Base-by-base conservation (phyloP, 2,329 filamentous ascomycete species). In the Fusarium beomiforme region DNA sequence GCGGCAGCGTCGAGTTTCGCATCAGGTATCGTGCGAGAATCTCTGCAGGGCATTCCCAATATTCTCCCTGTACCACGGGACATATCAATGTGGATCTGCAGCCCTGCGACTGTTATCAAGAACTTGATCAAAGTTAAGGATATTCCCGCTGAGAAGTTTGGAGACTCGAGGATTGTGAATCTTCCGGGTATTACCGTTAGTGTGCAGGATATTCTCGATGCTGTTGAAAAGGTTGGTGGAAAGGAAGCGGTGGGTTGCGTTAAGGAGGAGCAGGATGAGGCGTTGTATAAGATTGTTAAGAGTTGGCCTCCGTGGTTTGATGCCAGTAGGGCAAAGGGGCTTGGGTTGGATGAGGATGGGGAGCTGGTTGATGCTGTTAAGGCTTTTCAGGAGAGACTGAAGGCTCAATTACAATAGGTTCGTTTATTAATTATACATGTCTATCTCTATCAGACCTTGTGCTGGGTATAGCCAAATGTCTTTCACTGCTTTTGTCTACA, bases 1-100 rank as follows among this genome's bases (percentile, higher is more conserved):
- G 87, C 87, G 0, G 88, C 89, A 0, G 89, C 89, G 4, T 88
- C 85, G 6, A 88, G 86, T 0, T 91, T 91, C 71, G 83, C 89
- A 2, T 88, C 83, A 5, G 89, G 89, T 1, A 90, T 91, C 72
- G 87, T 91, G 44, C 83, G 89, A 6, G 89, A 91, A 49, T 82
- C 86, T 9, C 79, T 85, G 11, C 70, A 76, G 19, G 87, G 87
- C 16, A 77, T 83, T 42, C 78, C 82, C n/a, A 85, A 82, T 34
- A 71, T 83, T 0, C 81, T 88, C 1, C 84, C 87, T 4, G 81
- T 86, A 33, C 79, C 84, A 17, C 76, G 79, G 44, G 79, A 83
- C 16, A 85, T 85, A 68, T 77, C 79, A 14, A 84, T 84, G 16
- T 88, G 86, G 85, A 78, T 88, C 12, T 87, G 85, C 73, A 87